Evolutionary conservation across 129 eudicot species (phyloP).

Genomic region (Flaveria linearis): DNA sequence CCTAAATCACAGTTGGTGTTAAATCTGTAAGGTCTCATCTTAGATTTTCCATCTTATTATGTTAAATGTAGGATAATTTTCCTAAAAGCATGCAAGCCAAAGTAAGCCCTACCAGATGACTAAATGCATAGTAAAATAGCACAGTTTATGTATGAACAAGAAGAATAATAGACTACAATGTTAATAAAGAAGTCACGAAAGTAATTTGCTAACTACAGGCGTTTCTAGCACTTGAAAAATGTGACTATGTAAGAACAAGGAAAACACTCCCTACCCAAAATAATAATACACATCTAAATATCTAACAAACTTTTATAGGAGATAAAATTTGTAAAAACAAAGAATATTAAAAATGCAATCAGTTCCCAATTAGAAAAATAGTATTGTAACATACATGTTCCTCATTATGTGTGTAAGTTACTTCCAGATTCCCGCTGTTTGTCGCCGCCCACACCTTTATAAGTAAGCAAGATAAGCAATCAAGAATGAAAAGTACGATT

Average conservation of each 20-base stretch:
- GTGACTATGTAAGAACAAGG: not conserved
- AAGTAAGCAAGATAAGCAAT: slow-evolving; percentile 16
- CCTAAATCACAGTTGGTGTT: too few species aligned
- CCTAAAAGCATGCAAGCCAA: slow-evolving; percentile 2
- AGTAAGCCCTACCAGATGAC: slow-evolving; percentile 4
- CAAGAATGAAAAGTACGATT: slow-evolving; percentile 5
- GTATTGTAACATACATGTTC: slow-evolving; percentile 62
- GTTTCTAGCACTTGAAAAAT: slow-evolving; percentile 9
- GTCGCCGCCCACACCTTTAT: slow-evolving; percentile 89
- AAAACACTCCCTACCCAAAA: not conserved
- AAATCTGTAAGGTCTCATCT: too few species aligned
- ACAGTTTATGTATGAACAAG: slow-evolving; percentile 9
- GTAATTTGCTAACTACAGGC: not conserved
- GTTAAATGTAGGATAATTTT: not conserved
- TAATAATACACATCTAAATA: slow-evolving; percentile 10
- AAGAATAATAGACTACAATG: not conserved
- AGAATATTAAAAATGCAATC: slow-evolving; percentile 6
- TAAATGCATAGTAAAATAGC: not conserved
- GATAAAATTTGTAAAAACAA: slow-evolving; percentile 7
- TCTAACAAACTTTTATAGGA: not conserved
- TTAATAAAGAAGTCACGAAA: not conserved
- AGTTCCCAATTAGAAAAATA: not conserved
- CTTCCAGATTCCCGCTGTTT: slow-evolving; percentile 83
- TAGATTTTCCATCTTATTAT: not conserved
- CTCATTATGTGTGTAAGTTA: slow-evolving; percentile 73